Evolutionary conservation across 148 eudicot species (phyloP).

Genomic region (Vaccinium macrocarpon): DNA sequence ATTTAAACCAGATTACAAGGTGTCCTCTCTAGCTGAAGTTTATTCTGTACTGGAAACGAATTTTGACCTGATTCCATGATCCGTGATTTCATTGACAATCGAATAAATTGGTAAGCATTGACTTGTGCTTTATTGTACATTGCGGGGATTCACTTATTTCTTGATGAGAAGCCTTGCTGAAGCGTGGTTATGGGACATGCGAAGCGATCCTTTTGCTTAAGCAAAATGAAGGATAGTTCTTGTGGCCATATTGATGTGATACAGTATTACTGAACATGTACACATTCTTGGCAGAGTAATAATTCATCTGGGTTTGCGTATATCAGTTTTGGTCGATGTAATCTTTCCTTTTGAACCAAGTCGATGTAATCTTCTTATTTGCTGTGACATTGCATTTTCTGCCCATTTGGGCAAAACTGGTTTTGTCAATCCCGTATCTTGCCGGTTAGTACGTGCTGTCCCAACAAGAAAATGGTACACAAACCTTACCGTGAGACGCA

Average conservation of each 20-base stretch:
- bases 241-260: neutral
- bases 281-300: neutral
- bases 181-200: neutral
- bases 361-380: neutral
- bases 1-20: conserved; percentile 76
- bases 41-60: conserved; percentile 48
- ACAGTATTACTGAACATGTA: neutral
- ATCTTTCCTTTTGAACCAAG: neutral
- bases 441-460: no score
- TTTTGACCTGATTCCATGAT: conserved; percentile 63
- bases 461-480: no score
- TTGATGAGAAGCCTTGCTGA: neutral
- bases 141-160: neutral
- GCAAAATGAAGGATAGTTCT: neutral
- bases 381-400: neutral
- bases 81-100: neutral
- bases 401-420: neutral
- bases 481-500: neutral
- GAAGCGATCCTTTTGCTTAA: neutral
- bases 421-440: no score
- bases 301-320: neutral
- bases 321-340: neutral
- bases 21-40: conserved; percentile 72
- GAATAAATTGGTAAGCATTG: neutral
- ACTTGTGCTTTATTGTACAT: neutral